Conservation (phyloP, 805 yeast species). For the Tetrapisispora iriomotensis region DNA sequence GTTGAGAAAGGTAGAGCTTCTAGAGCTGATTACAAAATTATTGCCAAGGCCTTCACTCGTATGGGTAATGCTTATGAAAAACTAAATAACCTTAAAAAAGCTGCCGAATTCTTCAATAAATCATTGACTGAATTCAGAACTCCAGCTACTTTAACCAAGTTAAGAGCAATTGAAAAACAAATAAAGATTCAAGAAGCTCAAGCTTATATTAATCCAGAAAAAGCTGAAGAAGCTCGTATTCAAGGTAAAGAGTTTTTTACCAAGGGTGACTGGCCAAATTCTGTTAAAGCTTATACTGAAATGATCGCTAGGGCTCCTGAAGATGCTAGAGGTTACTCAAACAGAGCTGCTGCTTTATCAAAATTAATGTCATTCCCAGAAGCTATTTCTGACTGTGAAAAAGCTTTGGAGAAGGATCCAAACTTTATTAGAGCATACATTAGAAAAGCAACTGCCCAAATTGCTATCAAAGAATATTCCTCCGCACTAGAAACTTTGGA, state of each 20-base stretch:
- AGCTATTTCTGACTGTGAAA: slow-evolving; percentile 84
- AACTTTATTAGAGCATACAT: slow-evolving; percentile 87
- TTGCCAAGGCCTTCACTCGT: slow-evolving; percentile 91
- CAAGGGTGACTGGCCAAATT: slow-evolving; percentile 92
- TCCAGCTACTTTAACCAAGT: slow-evolving; percentile 80
- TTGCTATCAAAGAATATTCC: slow-evolving; percentile 81
- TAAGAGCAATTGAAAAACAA: slow-evolving; percentile 80
- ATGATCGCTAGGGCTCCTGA: slow-evolving; percentile 95
- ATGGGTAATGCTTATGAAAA: slow-evolving; percentile 77
- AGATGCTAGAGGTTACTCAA: slow-evolving; percentile 93
- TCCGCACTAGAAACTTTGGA: slow-evolving; percentile 74
- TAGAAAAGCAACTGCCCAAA: slow-evolving; percentile 90
- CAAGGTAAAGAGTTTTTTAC: slow-evolving; percentile 84
- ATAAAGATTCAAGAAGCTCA: slow-evolving; percentile 68
- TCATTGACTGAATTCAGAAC: slow-evolving; percentile 96
- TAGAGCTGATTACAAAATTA: slow-evolving; percentile 83
- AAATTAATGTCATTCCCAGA: slow-evolving; percentile 96
- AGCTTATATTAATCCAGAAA: slow-evolving; percentile 76
- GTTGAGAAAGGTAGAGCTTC: slow-evolving; percentile 81
- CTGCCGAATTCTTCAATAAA: slow-evolving; percentile 73
- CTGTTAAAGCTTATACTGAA: slow-evolving; percentile 89
- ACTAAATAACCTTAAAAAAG: slow-evolving; percentile 58
- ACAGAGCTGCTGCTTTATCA: slow-evolving; percentile 94
- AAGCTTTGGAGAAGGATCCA: slow-evolving; percentile 83
- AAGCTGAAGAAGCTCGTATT: slow-evolving; percentile 92